These are phyloP conservation scores for Hypoxylon sp. DNA, from an alignment of 2,329 filamentous ascomycete genomes.

Conservation along the genomic window DNA sequence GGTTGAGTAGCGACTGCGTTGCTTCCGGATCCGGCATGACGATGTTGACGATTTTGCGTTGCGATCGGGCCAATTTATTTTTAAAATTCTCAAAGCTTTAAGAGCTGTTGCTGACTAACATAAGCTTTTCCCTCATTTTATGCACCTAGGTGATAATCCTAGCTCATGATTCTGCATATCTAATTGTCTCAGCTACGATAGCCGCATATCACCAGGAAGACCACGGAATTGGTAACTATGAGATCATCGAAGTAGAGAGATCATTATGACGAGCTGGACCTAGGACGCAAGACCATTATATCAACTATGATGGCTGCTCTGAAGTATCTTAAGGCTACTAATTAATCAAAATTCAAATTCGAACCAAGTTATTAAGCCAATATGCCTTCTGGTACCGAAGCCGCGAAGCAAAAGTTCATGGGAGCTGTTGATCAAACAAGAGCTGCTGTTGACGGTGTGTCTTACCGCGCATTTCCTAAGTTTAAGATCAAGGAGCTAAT, in stretches of 20 bases:
- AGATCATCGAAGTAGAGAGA: constrained; percentile 18
- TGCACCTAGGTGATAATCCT: too few relatives aligned
- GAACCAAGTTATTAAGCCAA: not conserved
- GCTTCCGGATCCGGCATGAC: constrained; percentile 44
- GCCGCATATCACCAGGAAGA: too few relatives aligned
- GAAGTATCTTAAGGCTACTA: too few relatives aligned
- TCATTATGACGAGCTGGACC: constrained; percentile 25
- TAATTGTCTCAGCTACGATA: too few relatives aligned
- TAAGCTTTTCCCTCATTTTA: too few relatives aligned
- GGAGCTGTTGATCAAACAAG: constrained; percentile 25
- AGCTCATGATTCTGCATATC: too few relatives aligned
- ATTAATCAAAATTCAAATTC: not conserved
- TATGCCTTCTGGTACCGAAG: constrained; percentile 27
- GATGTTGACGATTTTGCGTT: constrained; percentile 19
- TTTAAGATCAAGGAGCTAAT: constrained; percentile 1
- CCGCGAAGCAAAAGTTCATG: constrained; percentile 34
- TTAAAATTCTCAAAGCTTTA: constrained; percentile 1
- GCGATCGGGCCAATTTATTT: constrained; percentile 5
- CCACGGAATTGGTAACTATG: too few relatives aligned
- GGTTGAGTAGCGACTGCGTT: constrained; percentile 49
- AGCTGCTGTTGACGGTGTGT: constrained; percentile 20
- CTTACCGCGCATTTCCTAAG: not conserved
- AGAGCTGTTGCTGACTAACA: constrained; percentile 21
- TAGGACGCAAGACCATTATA: not conserved
- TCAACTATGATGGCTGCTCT: too few relatives aligned